These are phyloP conservation scores for Metarhizium sp. DNA, from an alignment of 2,329 filamentous ascomycete species.

Conservation along the genomic window DNA sequence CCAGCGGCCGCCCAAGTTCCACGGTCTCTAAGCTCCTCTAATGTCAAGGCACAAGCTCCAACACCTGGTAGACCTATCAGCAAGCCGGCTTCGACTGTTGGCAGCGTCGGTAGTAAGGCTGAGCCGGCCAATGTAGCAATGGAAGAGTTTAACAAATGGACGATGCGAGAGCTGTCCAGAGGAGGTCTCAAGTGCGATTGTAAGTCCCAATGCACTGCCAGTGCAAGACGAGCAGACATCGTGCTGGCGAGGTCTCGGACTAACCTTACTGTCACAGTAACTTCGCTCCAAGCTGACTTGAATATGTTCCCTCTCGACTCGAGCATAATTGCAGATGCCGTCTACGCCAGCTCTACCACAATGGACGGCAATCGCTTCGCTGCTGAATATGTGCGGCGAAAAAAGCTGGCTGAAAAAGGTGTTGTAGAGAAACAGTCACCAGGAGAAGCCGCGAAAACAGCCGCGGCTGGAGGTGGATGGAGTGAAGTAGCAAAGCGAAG, in stretches of 20 bases:
- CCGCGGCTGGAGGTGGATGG: slow-evolving; percentile 62
- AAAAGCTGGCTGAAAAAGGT: slow-evolving; percentile 87
- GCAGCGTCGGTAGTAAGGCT: slow-evolving; percentile 28
- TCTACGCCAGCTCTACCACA: slow-evolving; percentile 78
- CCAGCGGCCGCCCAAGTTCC: slow-evolving; percentile 36
- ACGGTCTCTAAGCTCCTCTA: slow-evolving; percentile 32
- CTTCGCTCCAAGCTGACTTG: slow-evolving; percentile 71
- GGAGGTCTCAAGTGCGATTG: slow-evolving; percentile 50
- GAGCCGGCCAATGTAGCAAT: slow-evolving; percentile 45
- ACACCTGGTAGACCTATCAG: slow-evolving; percentile 39
- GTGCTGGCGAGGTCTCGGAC: background rate
- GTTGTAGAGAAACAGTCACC: slow-evolving; percentile 66
- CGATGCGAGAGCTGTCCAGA: slow-evolving; percentile 66
- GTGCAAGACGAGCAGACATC: background rate
- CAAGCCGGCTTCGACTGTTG: slow-evolving; percentile 36
- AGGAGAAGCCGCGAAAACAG: slow-evolving; percentile 35
- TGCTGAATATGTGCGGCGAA: slow-evolving; percentile 87
- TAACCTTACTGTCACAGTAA: slow-evolving; percentile 42
- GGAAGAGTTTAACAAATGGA: slow-evolving; percentile 94
- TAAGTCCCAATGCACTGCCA: slow-evolving; percentile 33
- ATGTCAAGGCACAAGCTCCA: slow-evolving; percentile 31
- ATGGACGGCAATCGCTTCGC: slow-evolving; percentile 91
- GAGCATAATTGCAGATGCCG: slow-evolving; percentile 78
- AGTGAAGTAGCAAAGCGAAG: slow-evolving; percentile 97
- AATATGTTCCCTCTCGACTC: slow-evolving; percentile 67